Evolutionary conservation across 495 filamentous ascomycete genomes (phyloP).

Genomic region (Aspergillus nidulans): DNA sequence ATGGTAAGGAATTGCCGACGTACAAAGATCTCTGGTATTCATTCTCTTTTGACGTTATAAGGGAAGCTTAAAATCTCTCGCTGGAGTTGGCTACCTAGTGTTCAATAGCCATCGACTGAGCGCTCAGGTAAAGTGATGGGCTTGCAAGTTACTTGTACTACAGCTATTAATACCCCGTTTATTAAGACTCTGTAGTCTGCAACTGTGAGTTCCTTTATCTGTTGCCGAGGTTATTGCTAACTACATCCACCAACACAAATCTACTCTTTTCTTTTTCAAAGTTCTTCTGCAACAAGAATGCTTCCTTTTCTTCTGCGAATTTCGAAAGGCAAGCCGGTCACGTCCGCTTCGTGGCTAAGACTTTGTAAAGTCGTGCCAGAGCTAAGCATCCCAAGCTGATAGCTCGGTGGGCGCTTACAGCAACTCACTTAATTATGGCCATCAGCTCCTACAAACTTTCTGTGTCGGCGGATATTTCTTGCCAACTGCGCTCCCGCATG

Average conservation of each 20-base stretch:
- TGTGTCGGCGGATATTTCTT: background rate
- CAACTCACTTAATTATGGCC: background rate
- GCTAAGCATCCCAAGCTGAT: background rate
- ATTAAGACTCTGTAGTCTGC: constrained; percentile 13
- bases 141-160: no score
- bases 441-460: background rate
- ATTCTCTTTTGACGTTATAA: no score
- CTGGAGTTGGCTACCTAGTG: no score
- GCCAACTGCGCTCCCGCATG: background rate
- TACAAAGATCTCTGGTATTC: no score
- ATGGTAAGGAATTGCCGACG: no score
- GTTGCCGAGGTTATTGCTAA: constrained; percentile 13
- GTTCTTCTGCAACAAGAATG: background rate
- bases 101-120: no score
- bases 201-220: constrained; percentile 10
- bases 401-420: background rate
- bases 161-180: no score
- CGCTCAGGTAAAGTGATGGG: no score
- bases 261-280: background rate
- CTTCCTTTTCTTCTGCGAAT: background rate
- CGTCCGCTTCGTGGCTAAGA: background rate
- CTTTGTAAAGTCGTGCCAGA: background rate
- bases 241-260: background rate
- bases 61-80: no score
- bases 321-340: background rate